Evolutionary conservation across 2,329 filamentous ascomycete genomes (phyloP), one percentile per base, ranked within the genome.

Genomic region (Stachybotrys chartarum): DNA sequence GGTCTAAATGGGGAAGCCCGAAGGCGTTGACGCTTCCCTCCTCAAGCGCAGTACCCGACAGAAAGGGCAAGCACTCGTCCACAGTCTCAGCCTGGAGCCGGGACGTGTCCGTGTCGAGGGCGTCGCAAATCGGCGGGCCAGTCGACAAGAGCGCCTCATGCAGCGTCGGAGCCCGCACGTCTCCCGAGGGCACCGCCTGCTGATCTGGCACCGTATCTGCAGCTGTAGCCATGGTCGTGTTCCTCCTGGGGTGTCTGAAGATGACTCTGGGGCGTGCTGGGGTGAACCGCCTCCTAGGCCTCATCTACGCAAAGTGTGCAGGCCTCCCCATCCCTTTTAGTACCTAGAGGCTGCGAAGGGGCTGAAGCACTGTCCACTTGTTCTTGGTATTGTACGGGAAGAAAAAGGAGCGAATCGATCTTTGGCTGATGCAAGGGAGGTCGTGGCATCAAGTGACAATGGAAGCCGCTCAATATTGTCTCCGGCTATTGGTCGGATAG

Each of bases 1-100:
- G 84, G 62, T 86, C 80, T n/a, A 99, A 81, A 55, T 78, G 79
- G 14, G 91, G 89, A 42, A 97, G 75, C 14, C 91, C 91, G 68
- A 86, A 77, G 53, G 73, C 74, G 72, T 96, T 96, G 72, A 82
- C 80, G 17, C 72, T 70, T 18, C 72, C 74, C n/a, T 72, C 70
- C 18, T 72, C 74, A 56, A 79, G 75, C 51, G 76, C 75, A 54
- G 78, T 74, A 54, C 76, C 78, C 47, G 74, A 78, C 73, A 96
- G 76, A 60, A 85, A 87, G 1, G 87, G 86, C 32, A 91, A 72
- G 63, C 89, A 89, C 64, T 82, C 79, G 44, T 83, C 72, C 54
- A 90, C 75, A 0, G 88, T 93, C 55, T 83, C 75, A 56, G 87
- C 80, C 70, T 96, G 90, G 31, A 82, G 68, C 52, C 71, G 67